Percentiles rank a stretch among this genome's conserved stretches.
Conservation (phyloP, 2,329 filamentous ascomycete species). For the Parafenestella ontariensis region DNA sequence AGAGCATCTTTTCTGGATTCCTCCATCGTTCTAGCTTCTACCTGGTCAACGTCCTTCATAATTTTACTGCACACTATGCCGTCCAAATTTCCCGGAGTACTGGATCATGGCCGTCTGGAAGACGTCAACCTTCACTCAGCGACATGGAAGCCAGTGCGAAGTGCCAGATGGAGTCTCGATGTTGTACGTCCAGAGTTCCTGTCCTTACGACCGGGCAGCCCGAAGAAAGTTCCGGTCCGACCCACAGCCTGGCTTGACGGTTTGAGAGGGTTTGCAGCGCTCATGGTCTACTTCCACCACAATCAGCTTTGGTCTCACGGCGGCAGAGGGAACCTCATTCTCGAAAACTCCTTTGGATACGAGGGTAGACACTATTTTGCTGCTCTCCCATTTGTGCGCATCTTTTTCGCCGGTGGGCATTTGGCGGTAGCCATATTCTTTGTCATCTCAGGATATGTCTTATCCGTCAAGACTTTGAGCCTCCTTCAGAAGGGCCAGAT, state of each 20-base stretch:
- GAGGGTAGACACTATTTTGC: slow-evolving; percentile 39
- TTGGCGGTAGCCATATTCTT: slow-evolving; percentile 65
- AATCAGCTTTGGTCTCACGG: slow-evolving; percentile 53
- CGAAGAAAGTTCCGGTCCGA: slow-evolving; percentile 29
- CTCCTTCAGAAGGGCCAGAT: slow-evolving; percentile 53
- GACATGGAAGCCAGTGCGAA: slow-evolving; percentile 36
- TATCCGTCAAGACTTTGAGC: slow-evolving; percentile 56
- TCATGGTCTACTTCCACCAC: slow-evolving; percentile 70
- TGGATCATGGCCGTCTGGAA: slow-evolving; percentile 35
- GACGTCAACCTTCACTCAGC: slow-evolving; percentile 31
- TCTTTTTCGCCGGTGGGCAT: slow-evolving; percentile 58
- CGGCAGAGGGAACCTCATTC: slow-evolving; percentile 58
- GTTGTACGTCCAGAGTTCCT: slow-evolving; percentile 42
- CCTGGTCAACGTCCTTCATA: not conserved
- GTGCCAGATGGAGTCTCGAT: slow-evolving; percentile 40
- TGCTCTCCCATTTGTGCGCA: slow-evolving; percentile 51
- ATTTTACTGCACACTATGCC: slow-evolving; percentile 29
- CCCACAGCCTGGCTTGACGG: slow-evolving; percentile 62
- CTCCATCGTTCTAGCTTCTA: not conserved
- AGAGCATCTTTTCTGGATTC: not conserved
- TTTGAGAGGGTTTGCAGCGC: slow-evolving; percentile 70
- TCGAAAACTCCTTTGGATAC: slow-evolving; percentile 42
- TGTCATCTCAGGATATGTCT: slow-evolving; percentile 61
- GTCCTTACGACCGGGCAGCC: slow-evolving; percentile 19
- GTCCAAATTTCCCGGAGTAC: slow-evolving; percentile 33